Base-by-base conservation (phyloP, 306 rosid genomes). In the Comarum palustre region DNA sequence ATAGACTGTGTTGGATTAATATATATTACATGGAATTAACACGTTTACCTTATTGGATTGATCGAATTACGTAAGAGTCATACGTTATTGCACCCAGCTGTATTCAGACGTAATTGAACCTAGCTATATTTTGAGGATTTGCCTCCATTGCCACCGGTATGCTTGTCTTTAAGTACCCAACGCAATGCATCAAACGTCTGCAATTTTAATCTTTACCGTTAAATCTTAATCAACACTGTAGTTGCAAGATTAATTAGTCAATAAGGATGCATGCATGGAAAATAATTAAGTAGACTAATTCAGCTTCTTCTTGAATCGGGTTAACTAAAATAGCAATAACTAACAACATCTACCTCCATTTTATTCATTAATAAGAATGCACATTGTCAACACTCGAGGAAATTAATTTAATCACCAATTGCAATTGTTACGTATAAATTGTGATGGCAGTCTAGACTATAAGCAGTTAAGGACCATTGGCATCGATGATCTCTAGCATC, bases 371-470 rank as follows among this genome's bases (percentile, higher is more conserved):
- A 24, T 55, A 25, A 2, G 36, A 27, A 27, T 13, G 6, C 65
- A 15, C 11, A 29, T 59, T 59, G 65, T 59, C 65, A 59, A 59
- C 65, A 29, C 65, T 59, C 15, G 10, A 48, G 4, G 32, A 24
- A n/a, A 51, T n/a, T n/a, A 19, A 31, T 22, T 55, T 10, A 15
- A 27, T 27, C 64, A 58, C n/a, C 64, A 58, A 29, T 14, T 58
- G 10, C 39, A 29, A 27, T 58, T 38, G 41, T 15, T 29, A 12
- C 19, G 14, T 55, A 55, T 4, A 55, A 24, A 57, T 11, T 57
- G 14, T 11, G 62, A 57, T 57, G 62, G 62, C 62, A 57, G 62
- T 24, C 62, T 57, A 57, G 24, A 58, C 19, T 58, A 54, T 55
- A n/a, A n/a, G n/a, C n/a, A n/a, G n/a, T n/a, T n/a, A 22, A 58